Conservation (phyloP, 441 rosid genomes). For the Melastoma candidum region DNA sequence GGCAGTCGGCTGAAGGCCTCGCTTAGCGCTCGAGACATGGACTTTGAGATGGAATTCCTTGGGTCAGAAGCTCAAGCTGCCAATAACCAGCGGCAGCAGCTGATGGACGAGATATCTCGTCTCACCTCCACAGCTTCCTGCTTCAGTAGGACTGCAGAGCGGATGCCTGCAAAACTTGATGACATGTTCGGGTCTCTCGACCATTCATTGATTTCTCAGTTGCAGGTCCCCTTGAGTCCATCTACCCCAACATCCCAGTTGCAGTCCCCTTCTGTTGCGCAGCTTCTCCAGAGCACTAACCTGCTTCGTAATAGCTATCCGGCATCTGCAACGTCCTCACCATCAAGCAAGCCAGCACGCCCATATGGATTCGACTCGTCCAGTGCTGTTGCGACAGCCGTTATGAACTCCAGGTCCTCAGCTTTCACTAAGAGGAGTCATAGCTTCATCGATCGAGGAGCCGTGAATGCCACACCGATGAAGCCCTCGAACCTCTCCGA, state of each 20-base stretch:
- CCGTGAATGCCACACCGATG: conserved; percentile 20
- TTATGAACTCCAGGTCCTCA: conserved; percentile 50
- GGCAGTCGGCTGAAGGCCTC: conserved; percentile 66
- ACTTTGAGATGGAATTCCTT: conserved; percentile 40
- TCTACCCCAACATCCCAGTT: conserved; percentile 25
- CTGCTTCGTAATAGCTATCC: conserved; percentile 42
- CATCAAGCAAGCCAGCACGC: conserved; percentile 30
- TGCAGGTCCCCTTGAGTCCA: conserved; percentile 30
- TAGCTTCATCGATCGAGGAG: conserved; percentile 67
- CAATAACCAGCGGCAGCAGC: conserved; percentile 24
- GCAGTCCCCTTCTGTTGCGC: conserved; percentile 41
- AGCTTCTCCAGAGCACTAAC: conserved; percentile 37
- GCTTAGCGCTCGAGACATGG: conserved; percentile 49
- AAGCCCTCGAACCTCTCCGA: conserved; percentile 33
- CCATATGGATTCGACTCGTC: conserved; percentile 41
- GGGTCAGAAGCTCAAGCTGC: conserved; percentile 22
- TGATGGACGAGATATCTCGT: conserved; percentile 47
- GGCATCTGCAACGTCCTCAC: conserved; percentile 37
- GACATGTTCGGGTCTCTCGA: conserved; percentile 44
- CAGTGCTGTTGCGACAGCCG: conserved; percentile 35
- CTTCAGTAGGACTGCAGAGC: conserved; percentile 30
- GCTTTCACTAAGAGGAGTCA: conserved; percentile 69
- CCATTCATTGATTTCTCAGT: conserved; percentile 32
- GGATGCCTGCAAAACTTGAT: conserved; percentile 51
- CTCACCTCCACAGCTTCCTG: conserved; percentile 36